Percentiles rank a stretch among this genome's conserved stretches.
These are phyloP conservation scores for Sugiyamaella paludigena DNA, from an alignment of 1,139 yeast species.

Conservation along the genomic window DNA sequence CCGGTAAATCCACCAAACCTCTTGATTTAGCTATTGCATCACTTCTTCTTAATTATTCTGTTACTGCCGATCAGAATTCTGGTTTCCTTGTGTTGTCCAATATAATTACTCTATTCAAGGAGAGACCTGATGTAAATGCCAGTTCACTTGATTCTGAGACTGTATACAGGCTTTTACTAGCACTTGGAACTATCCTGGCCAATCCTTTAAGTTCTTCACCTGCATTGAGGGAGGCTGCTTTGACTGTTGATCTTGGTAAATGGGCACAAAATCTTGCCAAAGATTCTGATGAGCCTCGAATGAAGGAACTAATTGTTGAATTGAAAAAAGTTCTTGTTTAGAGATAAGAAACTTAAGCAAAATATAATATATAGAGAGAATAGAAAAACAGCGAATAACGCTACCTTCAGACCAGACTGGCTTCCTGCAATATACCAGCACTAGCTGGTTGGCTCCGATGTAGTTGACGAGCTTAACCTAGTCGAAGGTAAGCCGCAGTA, in stretches of 20 bases:
- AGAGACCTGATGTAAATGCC: conserved; percentile 1
- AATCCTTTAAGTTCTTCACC: conserved; percentile 6
- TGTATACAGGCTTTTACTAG: conserved; percentile 53
- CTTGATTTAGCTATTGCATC: conserved; percentile 50
- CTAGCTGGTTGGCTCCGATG: too few relatives aligned
- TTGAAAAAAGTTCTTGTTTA: not conserved
- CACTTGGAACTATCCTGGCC: conserved; percentile 48
- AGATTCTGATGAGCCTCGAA: conserved; percentile 9
- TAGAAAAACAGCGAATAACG: too few relatives aligned
- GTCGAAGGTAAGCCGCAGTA: too few relatives aligned
- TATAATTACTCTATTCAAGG: conserved; percentile 24
- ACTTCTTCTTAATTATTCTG: conserved; percentile 51
- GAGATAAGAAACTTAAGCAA: too few relatives aligned
- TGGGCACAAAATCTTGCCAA: conserved; percentile 11
- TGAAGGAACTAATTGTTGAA: conserved; percentile 7
- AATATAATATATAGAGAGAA: too few relatives aligned
- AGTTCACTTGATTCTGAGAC: conserved; percentile 47
- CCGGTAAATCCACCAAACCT: conserved; percentile 11
- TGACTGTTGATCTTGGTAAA: conserved; percentile 5
- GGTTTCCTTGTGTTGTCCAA: conserved; percentile 30
- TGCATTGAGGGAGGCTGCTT: conserved; percentile 10
- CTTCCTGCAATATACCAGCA: too few relatives aligned
- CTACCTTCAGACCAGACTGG: too few relatives aligned
- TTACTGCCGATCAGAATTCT: conserved; percentile 33
- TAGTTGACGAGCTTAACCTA: too few relatives aligned